A percentile compares a stretch with the other conserved stretches of the same genome.
These are phyloP conservation scores for Trametes elegans DNA, from an alignment of 768 basidiomycete genomes.

Conservation along the genomic window DNA sequence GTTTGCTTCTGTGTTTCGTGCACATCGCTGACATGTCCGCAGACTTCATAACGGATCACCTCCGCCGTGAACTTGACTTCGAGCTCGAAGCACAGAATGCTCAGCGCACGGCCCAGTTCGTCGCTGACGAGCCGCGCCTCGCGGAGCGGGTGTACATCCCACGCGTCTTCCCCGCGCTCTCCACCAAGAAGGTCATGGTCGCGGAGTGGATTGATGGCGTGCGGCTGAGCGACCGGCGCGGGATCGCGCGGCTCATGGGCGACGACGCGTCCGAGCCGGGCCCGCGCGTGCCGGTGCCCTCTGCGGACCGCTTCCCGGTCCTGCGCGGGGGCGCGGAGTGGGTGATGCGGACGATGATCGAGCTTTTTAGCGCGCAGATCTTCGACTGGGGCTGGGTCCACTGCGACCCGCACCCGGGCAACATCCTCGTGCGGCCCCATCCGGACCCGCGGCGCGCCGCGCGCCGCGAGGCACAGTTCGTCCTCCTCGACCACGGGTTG, in stretches of 20 bases:
- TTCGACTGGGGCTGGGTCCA: slow-evolving; percentile 92
- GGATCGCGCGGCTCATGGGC: slow-evolving; percentile 59
- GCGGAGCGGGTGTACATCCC: slow-evolving; percentile 76
- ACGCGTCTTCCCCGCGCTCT: slow-evolving; percentile 64
- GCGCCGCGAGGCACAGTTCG: slow-evolving; percentile 52
- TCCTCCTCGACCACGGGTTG: slow-evolving; percentile 90
- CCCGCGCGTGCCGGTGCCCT: background rate
- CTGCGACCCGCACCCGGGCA: slow-evolving; percentile 75
- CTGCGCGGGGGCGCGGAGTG: slow-evolving; percentile 59
- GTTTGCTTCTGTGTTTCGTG: background rate
- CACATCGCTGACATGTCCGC: background rate
- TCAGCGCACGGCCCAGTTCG: slow-evolving; percentile 59
- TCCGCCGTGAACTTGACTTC: slow-evolving; percentile 84
- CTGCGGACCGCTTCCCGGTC: slow-evolving; percentile 9
- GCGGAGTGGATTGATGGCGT: slow-evolving; percentile 86
- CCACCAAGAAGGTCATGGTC: slow-evolving; percentile 76
- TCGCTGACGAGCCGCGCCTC: slow-evolving; percentile 70
- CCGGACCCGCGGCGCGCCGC: slow-evolving; percentile 32
- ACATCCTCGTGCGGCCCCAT: slow-evolving; percentile 69
- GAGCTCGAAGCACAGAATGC: slow-evolving; percentile 78
- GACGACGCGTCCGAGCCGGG: slow-evolving; percentile 29
- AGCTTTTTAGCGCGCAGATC: slow-evolving; percentile 85
- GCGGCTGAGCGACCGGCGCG: slow-evolving; percentile 62
- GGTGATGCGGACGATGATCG: slow-evolving; percentile 85
- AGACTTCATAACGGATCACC: slow-evolving; percentile 80